Percentiles rank a stretch among this genome's conserved stretches.
Evolutionary conservation across 306 rosid genomes (phyloP).

Genomic region (Delonix regia): DNA sequence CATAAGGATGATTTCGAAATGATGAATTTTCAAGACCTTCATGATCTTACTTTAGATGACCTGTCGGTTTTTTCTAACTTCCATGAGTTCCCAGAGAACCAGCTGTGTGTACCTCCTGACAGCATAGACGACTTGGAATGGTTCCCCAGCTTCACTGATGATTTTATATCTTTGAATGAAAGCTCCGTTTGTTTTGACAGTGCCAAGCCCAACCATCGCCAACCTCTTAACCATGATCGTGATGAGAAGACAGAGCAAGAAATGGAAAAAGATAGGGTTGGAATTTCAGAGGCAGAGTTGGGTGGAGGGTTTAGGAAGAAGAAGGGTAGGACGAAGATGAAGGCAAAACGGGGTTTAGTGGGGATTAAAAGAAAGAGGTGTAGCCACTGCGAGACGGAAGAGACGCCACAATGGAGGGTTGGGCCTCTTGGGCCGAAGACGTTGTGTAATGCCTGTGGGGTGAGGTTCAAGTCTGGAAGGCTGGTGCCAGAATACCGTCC

Average conservation of each 20-base stretch:
- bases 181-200: background rate
- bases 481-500: constrained; percentile 53
- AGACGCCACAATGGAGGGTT: constrained; percentile 55
- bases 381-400: constrained; percentile 26
- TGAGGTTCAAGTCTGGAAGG: constrained; percentile 50
- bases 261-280: background rate
- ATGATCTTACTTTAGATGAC: too few species aligned
- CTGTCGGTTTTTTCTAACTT: background rate
- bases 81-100: background rate
- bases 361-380: background rate
- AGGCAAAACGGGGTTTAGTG: background rate
- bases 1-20: too few species aligned
- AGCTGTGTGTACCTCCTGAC: constrained; percentile 1
- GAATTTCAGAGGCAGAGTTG: background rate
- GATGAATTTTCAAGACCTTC: too few species aligned
- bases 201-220: background rate
- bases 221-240: background rate
- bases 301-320: background rate
- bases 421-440: constrained; percentile 58
- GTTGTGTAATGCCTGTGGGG: constrained; percentile 53
- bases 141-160: background rate
- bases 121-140: constrained; percentile 1
- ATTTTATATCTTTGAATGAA: background rate
- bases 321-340: background rate
- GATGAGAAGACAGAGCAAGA: background rate